Evolutionary conservation across 2,329 filamentous ascomycete species (phyloP).

Genomic region (Hypoxylon rubiginosum): DNA sequence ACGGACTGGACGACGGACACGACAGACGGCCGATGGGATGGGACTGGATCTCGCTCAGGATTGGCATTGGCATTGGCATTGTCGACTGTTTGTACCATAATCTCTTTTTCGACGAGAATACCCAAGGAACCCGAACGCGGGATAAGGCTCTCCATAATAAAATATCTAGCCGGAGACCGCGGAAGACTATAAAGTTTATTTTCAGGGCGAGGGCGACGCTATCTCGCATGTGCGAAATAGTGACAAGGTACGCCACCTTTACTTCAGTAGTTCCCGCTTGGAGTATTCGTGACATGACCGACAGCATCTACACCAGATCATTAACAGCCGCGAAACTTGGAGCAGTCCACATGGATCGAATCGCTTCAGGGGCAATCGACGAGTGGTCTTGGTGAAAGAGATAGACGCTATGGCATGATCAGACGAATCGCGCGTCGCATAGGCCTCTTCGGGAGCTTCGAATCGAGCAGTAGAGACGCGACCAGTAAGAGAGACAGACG

Average conservation of each 20-base stretch:
- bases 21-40: conserved; percentile 26
- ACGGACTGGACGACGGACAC: conserved; percentile 35
- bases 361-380: not conserved
- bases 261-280: conserved; percentile 26
- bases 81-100: conserved; percentile 31
- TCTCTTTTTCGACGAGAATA: conserved; percentile 41
- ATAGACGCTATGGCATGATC: not conserved
- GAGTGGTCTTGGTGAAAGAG: conserved; percentile 1
- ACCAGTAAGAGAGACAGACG: no score
- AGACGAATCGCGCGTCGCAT: conserved; percentile 5
- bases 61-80: conserved; percentile 5
- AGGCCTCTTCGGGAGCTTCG: not conserved
- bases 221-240: conserved; percentile 30
- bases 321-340: conserved; percentile 1
- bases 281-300: conserved; percentile 27
- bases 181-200: conserved; percentile 42
- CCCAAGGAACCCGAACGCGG: conserved; percentile 27
- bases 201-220: conserved; percentile 18
- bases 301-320: conserved; percentile 8
- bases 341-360: not conserved
- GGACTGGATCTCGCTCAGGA: conserved; percentile 22
- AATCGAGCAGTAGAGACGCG: not conserved
- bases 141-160: conserved; percentile 38
- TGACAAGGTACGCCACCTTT: conserved; percentile 30
- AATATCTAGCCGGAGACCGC: conserved; percentile 34